Evolutionary conservation across 169 alveolate species (phyloP).

Genomic region (Plasmodium gallinaceum): DNA sequence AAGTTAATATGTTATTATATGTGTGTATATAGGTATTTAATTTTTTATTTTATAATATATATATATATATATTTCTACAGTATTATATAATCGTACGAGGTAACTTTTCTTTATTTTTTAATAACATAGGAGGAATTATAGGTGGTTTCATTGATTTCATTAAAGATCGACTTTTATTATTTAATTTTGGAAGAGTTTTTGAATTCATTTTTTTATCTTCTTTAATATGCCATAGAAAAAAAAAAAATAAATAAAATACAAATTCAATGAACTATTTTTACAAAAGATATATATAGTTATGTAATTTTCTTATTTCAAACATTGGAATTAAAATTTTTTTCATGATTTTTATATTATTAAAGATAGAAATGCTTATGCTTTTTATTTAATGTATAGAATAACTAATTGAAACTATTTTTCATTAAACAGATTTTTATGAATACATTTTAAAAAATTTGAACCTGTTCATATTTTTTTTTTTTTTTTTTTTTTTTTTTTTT

Average conservation of each 20-base stretch:
- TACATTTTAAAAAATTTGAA: slow-evolving; percentile 20
- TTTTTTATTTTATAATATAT: background rate
- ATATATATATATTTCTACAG: background rate
- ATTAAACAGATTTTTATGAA: background rate
- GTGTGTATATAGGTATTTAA: background rate
- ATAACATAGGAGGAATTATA: slow-evolving; percentile 9
- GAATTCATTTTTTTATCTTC: slow-evolving; percentile 29
- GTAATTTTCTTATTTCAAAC: too few relatives aligned
- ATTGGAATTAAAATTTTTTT: too few relatives aligned
- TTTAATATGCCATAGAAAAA: background rate
- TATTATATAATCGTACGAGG: slow-evolving; percentile 20
- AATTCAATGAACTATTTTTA: background rate
- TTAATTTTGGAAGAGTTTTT: slow-evolving; percentile 18
- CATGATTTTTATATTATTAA: too few relatives aligned
- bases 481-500: background rate
- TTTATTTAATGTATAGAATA: too few relatives aligned
- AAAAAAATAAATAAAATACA: background rate
- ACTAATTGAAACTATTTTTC: background rate
- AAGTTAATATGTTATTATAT: background rate
- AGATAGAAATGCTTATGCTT: too few relatives aligned
- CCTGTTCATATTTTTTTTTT: slow-evolving; percentile 25
- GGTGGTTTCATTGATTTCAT: slow-evolving; percentile 27
- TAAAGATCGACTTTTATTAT: slow-evolving; percentile 15
- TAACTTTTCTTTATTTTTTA: slow-evolving; percentile 40
- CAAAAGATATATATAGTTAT: background rate